Evolutionary conservation across 495 filamentous ascomycete genomes (phyloP).

Genomic region (Podospora pseudocomata): DNA sequence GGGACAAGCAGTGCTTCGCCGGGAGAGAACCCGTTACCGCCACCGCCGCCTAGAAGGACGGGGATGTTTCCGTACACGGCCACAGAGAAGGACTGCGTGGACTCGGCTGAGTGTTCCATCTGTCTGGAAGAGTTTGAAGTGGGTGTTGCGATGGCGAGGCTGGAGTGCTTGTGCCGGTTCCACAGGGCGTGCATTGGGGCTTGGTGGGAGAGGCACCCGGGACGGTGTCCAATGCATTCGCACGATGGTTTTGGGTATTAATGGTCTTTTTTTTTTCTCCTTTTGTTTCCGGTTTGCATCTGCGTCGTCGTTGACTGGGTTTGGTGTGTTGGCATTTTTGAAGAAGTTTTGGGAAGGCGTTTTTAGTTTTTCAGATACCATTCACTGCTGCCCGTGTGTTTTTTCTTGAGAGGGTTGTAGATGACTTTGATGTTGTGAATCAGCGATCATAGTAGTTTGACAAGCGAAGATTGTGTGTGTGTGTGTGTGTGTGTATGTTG

Average conservation of each 20-base stretch:
- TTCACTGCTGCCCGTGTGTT: background rate
- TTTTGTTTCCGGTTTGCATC: background rate
- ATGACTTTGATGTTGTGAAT: too few relatives aligned
- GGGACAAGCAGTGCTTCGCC: slow-evolving; percentile 13
- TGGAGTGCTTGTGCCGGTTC: slow-evolving; percentile 93
- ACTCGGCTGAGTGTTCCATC: slow-evolving; percentile 83
- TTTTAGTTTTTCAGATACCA: background rate
- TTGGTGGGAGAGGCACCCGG: slow-evolving; percentile 52
- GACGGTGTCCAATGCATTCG: slow-evolving; percentile 54
- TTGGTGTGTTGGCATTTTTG: background rate
- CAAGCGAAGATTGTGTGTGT: too few relatives aligned
- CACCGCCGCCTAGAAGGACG: slow-evolving; percentile 37
- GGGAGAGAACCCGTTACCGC: slow-evolving; percentile 26
- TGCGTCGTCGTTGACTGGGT: background rate
- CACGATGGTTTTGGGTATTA: slow-evolving; percentile 50
- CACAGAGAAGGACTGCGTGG: slow-evolving; percentile 87
- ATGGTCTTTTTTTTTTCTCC: background rate
- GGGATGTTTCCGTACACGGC: slow-evolving; percentile 65
- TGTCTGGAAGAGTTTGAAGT: slow-evolving; percentile 94
- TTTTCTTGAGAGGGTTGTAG: too few relatives aligned
- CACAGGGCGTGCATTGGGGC: slow-evolving; percentile 65
- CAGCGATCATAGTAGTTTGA: too few relatives aligned
- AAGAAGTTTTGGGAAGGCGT: background rate
- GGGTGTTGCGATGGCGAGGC: slow-evolving; percentile 72
- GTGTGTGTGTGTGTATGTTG: too few relatives aligned